Base-by-base conservation (phyloP, 768 basidiomycete genomes). In the Calvatia gigantea region DNA sequence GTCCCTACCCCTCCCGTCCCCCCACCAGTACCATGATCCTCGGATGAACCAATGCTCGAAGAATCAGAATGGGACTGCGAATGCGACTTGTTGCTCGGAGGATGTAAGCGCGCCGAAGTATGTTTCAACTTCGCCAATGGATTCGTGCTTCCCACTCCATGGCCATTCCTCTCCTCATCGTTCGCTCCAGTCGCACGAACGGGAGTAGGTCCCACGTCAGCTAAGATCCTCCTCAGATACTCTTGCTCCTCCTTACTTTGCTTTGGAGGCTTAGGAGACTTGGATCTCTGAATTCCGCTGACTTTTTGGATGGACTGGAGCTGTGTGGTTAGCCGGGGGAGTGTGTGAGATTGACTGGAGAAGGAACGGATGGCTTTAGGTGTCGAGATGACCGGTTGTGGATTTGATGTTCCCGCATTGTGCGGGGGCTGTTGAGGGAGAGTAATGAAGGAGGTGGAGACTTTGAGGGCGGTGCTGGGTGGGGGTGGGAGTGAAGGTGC, bases 201-300 rank as follows among this genome's bases (percentile, higher is more conserved):
- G 2, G 51, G 39, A 3, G 29, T 61, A 0, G 77, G 70, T 12
- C 78, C 73, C 17, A 85, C 73, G 54, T 91, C 87, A 0, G 88
- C 85, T 8, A 91, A 75, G 31, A 91, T 80, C 53, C 77, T 78
- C 17, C 84, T 81, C 12, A 91, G 74, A 65, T 90, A 91, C 47
- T 80, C 84, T 3, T 77, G 68, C 61, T 92, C 85, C 38, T 81
- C 80, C 14, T 74, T 58, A 1, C 78, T 71, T 3, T 79, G 76
- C 66, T 84, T 86, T 0, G 81, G 82, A 0, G 75, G 71, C 55
- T 80, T 82, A 0, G 77, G 77, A 0, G 75, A 73, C 54, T 75
- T 83, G 31, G 71, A 64, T 8, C 73, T 72, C 23, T 57, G 64
- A 35, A 64, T 58, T 1, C 51, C 37, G 45, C 62, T 53, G n/a